Evolutionary conservation across 2,329 filamentous ascomycete species (phyloP), one percentile per base, ranked within the genome.

Genomic region (Coccinonectria pachysandricola): DNA sequence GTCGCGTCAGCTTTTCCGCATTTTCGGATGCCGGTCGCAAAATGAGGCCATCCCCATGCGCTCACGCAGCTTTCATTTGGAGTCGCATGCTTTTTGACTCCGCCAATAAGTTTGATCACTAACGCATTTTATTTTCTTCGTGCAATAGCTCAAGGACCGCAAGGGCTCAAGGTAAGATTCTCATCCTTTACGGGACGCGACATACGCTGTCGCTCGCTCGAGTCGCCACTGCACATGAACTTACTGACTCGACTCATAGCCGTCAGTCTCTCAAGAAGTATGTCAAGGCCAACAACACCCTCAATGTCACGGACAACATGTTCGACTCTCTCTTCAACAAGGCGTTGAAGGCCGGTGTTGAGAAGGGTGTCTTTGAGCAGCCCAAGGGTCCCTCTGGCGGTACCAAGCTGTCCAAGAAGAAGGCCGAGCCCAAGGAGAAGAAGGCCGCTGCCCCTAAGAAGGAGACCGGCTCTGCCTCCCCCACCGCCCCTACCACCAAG

Each of bases 371-470:
- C 48, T 94, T 94, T 54, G 71, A 77, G 51, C 85, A 88, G 57
- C 87, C 86, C 50, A 94, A 94, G 75, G 86, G 85, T 48, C 70
- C 84, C 34, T 94, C 86, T 39, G 86, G 86, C 35, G 81, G 84
- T 43, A 85, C 91, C 60, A 94, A 94, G 79, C 78, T 94, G 34
- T 80, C 79, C 34, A 88, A 88, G 76, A 86, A 85, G 67, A 57
- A 66, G 41, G 46, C 50, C 12, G 54, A 57, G 41, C 44, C 54
- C 27, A 51, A 51, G 40, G 44, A 42, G 35, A 49, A 48, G 43
- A 54, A 54, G 48, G 40, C 46, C 23, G 50, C 39, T 20, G 46
- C 43, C 21, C 34, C 46, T 24, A 48, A 49, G 43, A 49, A 50
- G 40, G 36, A 39, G 28, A 33, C 38, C 15, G 32, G 40, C 23